These are phyloP conservation scores for Melastoma malabathricum DNA, from an alignment of 345 rosid genomes.

Conservation along the genomic window DNA sequence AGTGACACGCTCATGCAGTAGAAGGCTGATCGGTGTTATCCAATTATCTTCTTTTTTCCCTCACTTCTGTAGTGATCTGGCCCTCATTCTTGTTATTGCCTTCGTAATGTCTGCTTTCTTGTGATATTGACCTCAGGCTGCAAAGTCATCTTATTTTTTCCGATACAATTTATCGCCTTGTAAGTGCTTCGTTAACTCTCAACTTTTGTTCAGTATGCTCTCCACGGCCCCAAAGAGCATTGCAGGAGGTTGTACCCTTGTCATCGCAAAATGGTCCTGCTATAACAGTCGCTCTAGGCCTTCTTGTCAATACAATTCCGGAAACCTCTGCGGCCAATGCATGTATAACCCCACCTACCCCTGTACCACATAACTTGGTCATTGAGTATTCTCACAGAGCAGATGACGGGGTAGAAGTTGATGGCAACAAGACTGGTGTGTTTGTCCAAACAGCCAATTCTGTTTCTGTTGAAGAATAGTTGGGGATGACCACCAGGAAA, in stretches of 20 bases:
- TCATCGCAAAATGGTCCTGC: constrained; percentile 39
- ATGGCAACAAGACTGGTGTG: constrained; percentile 28
- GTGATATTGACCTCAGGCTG: too few relatives aligned
- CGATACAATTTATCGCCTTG: too few relatives aligned
- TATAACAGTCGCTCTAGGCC: constrained; percentile 39
- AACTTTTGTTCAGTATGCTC: constrained; percentile 2
- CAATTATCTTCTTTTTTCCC: too few relatives aligned
- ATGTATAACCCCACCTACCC: constrained; percentile 66
- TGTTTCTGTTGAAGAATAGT: constrained; percentile 34
- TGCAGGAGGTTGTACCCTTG: constrained; percentile 54
- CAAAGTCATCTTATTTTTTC: too few relatives aligned
- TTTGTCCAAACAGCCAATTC: constrained; percentile 23
- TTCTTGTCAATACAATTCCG: constrained; percentile 65
- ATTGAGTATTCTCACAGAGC: constrained; percentile 37
- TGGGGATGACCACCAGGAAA: constrained; percentile 20
- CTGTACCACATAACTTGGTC: constrained; percentile 51
- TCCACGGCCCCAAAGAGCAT: constrained; percentile 46
- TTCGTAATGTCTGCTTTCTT: too few relatives aligned
- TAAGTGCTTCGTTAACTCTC: too few relatives aligned
- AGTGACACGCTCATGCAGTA: too few relatives aligned
- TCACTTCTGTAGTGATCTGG: too few relatives aligned
- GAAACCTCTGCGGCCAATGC: constrained; percentile 71
- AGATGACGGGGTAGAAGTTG: constrained; percentile 21
- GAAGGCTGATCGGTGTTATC: too few relatives aligned
- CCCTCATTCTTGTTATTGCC: too few relatives aligned